phyloP scores from a whole-genome alignment of 2,329 filamentous ascomycete genomes.

The Trichoderma aggressivum region DNA sequence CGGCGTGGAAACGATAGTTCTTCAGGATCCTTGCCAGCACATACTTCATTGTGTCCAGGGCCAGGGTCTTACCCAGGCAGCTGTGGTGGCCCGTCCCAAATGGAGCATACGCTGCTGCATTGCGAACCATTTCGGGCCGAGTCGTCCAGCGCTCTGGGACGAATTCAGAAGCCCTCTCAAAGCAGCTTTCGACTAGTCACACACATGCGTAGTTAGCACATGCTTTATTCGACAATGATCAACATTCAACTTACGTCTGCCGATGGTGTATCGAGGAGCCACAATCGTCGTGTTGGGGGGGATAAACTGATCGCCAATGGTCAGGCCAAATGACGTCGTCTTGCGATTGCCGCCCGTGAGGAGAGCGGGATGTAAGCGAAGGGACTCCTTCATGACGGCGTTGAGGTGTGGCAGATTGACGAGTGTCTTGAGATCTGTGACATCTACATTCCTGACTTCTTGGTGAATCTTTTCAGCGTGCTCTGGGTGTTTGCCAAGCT shows the following conservation, averaged over 20 bases:
- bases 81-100: constrained; percentile 30
- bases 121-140: constrained; percentile 31
- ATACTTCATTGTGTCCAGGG: constrained; percentile 6
- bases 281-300: constrained; percentile 22
- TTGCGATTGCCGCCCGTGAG: constrained; percentile 24
- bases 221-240: not conserved
- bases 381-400: constrained; percentile 24
- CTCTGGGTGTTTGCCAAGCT: not conserved
- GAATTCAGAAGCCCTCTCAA: constrained; percentile 31
- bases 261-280: not conserved
- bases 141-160: constrained; percentile 39
- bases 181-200: constrained; percentile 27
- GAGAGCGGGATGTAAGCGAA: constrained; percentile 26
- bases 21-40: constrained; percentile 11
- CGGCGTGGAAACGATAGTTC: constrained; percentile 1
- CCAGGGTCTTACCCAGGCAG: constrained; percentile 11
- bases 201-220: not conserved
- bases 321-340: constrained; percentile 21
- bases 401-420: not conserved
- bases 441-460: not conserved
- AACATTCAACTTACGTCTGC: not conserved
- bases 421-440: not conserved
- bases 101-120: constrained; percentile 31
- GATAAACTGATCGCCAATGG: constrained; percentile 21
- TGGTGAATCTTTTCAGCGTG: not conserved